Percentiles rank a stretch among this genome's conserved stretches.
Evolutionary conservation across 2,329 filamentous ascomycete species (phyloP).

Genomic region (Talaromyces funiculosus): DNA sequence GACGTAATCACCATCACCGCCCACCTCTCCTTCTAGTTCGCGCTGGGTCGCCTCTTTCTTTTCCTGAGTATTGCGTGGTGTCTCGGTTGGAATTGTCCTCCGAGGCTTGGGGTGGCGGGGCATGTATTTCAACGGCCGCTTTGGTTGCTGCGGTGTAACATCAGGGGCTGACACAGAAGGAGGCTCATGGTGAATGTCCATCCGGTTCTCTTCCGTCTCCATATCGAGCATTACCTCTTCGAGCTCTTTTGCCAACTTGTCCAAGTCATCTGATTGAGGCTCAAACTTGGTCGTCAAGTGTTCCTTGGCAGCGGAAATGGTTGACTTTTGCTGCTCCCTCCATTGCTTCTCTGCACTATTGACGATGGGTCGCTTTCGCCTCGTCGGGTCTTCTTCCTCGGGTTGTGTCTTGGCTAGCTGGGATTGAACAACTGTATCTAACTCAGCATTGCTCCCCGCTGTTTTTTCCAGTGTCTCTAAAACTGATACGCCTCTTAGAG

Average conservation of each 20-base stretch:
- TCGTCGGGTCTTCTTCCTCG: neutral
- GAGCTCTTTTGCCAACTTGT: conserved; percentile 38
- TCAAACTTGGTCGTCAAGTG: conserved; percentile 31
- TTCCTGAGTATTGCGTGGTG: conserved; percentile 9
- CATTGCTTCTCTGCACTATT: conserved; percentile 37
- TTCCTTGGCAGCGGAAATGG: conserved; percentile 32
- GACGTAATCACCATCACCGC: conserved; percentile 51
- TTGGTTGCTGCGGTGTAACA: conserved; percentile 21
- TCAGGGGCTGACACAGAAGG: conserved; percentile 8
- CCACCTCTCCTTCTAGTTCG: conserved; percentile 13
- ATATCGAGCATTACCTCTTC: conserved; percentile 40
- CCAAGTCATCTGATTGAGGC: conserved; percentile 30
- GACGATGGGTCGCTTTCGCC: conserved; percentile 35
- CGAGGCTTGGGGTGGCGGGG: conserved; percentile 29
- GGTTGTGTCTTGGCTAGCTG: conserved; percentile 3
- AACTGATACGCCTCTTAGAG: conserved; percentile 30
- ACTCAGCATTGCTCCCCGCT: conserved; percentile 5
- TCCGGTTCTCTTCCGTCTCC: conserved; percentile 25
- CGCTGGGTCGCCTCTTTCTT: conserved; percentile 19
- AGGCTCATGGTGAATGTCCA: conserved; percentile 19
- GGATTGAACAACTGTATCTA: conserved; percentile 15
- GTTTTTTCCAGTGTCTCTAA: conserved; percentile 20
- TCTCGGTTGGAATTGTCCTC: neutral
- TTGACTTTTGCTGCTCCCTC: conserved; percentile 30
- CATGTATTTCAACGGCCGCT: conserved; percentile 28